phyloP scores from a whole-genome alignment of 1,284 basidiomycete species.

The Laetiporus sulphureus region DNA sequence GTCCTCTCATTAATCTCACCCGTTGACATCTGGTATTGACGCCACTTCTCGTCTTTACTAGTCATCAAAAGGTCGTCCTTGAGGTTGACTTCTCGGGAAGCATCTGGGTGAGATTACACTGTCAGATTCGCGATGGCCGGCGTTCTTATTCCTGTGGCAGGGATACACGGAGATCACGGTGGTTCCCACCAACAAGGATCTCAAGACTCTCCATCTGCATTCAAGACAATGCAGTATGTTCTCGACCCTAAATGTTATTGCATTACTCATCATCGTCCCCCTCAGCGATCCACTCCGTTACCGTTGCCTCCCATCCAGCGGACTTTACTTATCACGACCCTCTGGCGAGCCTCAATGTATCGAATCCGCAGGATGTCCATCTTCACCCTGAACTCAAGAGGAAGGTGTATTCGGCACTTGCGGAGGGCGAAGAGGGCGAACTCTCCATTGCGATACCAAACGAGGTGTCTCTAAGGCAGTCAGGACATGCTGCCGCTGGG shows the following conservation, averaged over 20 bases:
- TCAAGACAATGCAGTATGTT: conserved; percentile 77
- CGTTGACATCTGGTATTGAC: conserved; percentile 35
- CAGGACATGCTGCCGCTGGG: conserved; percentile 37
- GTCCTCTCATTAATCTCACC: conserved; percentile 35
- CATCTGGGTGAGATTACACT: conserved; percentile 53
- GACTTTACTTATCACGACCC: conserved; percentile 78
- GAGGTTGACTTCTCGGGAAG: conserved; percentile 82
- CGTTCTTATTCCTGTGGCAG: conserved; percentile 31
- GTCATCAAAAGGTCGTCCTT: conserved; percentile 87
- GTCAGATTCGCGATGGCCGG: conserved; percentile 1
- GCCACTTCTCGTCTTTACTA: conserved; percentile 57
- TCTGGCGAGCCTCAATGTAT: conserved; percentile 61
- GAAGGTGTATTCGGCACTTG: conserved; percentile 83
- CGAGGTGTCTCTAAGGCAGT: conserved; percentile 67
- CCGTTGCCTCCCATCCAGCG: conserved; percentile 59
- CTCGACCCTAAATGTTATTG: conserved; percentile 7
- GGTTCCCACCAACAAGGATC: conserved; percentile 67
- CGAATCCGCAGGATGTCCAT: conserved; percentile 77
- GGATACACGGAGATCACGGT: conserved; percentile 91
- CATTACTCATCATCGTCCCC: no score
- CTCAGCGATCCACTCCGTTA: conserved; percentile 68
- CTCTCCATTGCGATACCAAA: conserved; percentile 85
- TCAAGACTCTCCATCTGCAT: conserved; percentile 80
- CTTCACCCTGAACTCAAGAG: conserved; percentile 93
- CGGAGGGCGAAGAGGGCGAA: conserved; percentile 92